phyloP scores from a whole-genome alignment of 441 rosid genomes.

The Melastoma candidum region DNA sequence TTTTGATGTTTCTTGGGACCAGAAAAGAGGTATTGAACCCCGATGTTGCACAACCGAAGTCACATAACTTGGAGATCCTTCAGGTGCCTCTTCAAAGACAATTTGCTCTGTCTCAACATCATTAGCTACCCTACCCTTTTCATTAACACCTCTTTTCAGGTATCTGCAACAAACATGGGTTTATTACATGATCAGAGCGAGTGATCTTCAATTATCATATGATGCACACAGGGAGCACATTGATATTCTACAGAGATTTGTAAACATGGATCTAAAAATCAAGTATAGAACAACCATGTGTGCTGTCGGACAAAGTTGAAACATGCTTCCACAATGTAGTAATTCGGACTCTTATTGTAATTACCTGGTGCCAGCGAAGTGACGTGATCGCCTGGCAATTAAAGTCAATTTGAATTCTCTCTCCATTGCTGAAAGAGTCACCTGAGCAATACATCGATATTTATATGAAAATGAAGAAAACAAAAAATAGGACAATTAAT shows the following conservation, averaged over 20 bases:
- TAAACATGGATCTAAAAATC: no score
- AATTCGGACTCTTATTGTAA: no score
- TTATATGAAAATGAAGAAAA: no score
- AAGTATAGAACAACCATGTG: no score
- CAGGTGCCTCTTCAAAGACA: constrained; percentile 80
- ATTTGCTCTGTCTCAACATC: constrained; percentile 99
- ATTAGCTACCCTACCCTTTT: constrained; percentile 94
- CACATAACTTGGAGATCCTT: constrained; percentile 64
- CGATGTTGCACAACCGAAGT: constrained; percentile 94
- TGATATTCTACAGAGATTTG: no score
- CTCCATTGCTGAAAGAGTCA: constrained; percentile 55
- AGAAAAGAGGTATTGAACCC: constrained; percentile 95
- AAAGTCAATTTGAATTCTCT: constrained; percentile 72
- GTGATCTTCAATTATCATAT: no score
- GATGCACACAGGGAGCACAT: no score
- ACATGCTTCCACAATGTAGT: no score
- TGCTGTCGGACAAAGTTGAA: no score
- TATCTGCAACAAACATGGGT: constrained; percentile 37
- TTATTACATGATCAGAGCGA: no score
- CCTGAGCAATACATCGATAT: constrained; percentile 30
- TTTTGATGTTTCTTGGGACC: constrained; percentile 99
- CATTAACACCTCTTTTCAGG: constrained; percentile 94
- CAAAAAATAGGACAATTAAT: not conserved
- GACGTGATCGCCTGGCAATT: constrained; percentile 98
- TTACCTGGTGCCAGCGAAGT: constrained; percentile 96